phyloP scores from a whole-genome alignment of 2,329 filamentous ascomycete species.

The Fusarium sp. region DNA sequence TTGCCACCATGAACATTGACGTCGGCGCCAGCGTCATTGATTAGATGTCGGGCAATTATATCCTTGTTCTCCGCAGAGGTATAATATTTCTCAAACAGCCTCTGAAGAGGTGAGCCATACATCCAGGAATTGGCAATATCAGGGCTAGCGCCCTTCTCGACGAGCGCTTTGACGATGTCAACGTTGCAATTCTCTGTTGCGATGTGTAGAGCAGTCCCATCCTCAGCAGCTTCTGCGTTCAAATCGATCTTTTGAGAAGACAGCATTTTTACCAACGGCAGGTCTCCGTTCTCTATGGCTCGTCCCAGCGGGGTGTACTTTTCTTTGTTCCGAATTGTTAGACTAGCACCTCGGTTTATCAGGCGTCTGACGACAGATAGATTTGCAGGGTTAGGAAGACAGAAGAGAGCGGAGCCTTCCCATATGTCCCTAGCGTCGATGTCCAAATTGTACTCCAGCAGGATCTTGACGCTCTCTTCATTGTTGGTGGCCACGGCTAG shows the following conservation, averaged over 20 bases:
- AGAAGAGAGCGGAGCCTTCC: not conserved
- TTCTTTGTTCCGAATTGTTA: not conserved
- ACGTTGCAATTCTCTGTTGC: not conserved
- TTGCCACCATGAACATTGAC: not conserved
- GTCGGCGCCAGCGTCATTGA: not conserved
- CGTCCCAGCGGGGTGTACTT: not conserved
- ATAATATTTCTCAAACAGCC: not conserved
- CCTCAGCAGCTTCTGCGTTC: not conserved
- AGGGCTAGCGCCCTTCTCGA: fast-evolving
- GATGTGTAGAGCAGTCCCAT: not conserved
- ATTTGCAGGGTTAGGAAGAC: not conserved
- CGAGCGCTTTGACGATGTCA: not conserved
- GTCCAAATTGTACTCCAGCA: not conserved
- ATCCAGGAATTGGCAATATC: not conserved
- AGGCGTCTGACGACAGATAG: not conserved
- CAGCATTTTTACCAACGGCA: fast-evolving
- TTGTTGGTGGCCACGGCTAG: not conserved
- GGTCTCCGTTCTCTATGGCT: not conserved
- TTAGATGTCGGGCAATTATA: not conserved
- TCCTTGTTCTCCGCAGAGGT: not conserved
- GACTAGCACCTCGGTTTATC: not conserved
- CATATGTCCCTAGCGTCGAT: fast-evolving
- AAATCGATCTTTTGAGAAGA: not conserved
- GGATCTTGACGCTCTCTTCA: not conserved
- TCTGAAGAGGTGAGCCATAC: not conserved